Base-by-base conservation (phyloP, 176 grass and related monocot genomes). In the Alopecurus myosuroides region DNA sequence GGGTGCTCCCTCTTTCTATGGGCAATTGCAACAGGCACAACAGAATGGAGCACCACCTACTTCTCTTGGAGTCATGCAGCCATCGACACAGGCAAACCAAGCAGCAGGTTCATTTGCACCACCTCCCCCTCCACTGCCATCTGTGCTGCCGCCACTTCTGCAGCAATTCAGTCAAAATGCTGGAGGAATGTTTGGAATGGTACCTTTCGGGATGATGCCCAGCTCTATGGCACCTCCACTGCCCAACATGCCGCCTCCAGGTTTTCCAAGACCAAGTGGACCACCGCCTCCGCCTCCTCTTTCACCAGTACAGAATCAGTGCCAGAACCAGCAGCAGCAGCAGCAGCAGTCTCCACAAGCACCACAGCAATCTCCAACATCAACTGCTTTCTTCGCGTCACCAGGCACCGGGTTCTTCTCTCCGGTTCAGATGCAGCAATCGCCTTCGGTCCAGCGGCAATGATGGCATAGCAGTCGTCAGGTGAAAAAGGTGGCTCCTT, bases 371-470 rank as follows among this genome's bases (percentile, higher is more conserved):
- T 91, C 91, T 53, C 73, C 83, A 19, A 84, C 77, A 51, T 79
- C 92, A 60, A 18, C 86, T 42, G 93, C 88, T n/a, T 99, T 96
- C 70, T 95, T 94, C 70, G 90, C 83, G 18, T 51, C 91, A 45
- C 68, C 93, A 34, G 81, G 91, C 25, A 60, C 77, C 57, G 91
- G 88, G 33, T 99, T 96, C 81, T 96, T 93, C 33, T 81, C 89
- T 1, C 88, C 86, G 5, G 79, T 88, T 60, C 97, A 92, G 86
- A 30, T 90, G 30, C 97, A 99, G 80, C 83, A 91, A 36, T 81
- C 91, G 42, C 91, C 97, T 3, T 91, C 89, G 25, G 88, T 77
- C 57, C 91, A 99, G 80, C 86, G 88, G 62, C 93, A 96, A 78
- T 95, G 79, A 90, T 83, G 74, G 9, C 57, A 62, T 35, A 44